Base-by-base conservation (phyloP, 768 basidiomycete genomes). In the Galerina sulciceps region DNA sequence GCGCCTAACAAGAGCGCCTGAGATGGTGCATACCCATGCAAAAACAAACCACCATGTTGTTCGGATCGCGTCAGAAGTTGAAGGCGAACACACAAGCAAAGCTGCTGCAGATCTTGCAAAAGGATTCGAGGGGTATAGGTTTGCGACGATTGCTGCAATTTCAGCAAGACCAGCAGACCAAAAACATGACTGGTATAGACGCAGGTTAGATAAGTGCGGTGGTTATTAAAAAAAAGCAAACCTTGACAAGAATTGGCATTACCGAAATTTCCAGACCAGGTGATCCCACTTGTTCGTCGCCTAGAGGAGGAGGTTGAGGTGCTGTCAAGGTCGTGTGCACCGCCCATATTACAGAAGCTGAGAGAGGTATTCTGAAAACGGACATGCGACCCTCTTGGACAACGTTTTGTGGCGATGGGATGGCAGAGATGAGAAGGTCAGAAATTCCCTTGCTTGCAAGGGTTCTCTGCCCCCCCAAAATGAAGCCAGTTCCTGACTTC, bases 281-380 rank as follows among this genome's bases (percentile, higher is more conserved):
- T 8, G 64, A 58, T 13, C 62, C 60, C 5, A 71, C 58, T 17
- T 59, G 59, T 61, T 74, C 69, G 4, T 62, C 40, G 6, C 45
- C n/a, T 5, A 59, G 44, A 31, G 71, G 64, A 3, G 70, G 67
- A 0, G 71, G 62, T 17, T 69, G 65, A 1, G 73, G 74, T 0
- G 71, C 58, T 0, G 74, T 74, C 62, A 67, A 48, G 13, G 71
- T 67, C 1, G 43, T 55, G 26, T 71, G 64, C 8, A 71, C 64
- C 6, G 67, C 71, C 60, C 65, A 68, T n/a, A 65, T 61, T 11
- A 70, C 46, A 31, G 71, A 65, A 10, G 68, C 47, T 5, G 69
- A 55, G 15, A 71, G 62, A 1, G 71, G 70, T 11, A 72, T 58
- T 38, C 65, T 69, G 40, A 65, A 41, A 13, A 67, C 38, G 15